A percentile compares a stretch with the other conserved stretches of the same genome.
Conservation (phyloP, 495 filamentous ascomycete genomes). For the Lindgomyces ingoldianus region DNA sequence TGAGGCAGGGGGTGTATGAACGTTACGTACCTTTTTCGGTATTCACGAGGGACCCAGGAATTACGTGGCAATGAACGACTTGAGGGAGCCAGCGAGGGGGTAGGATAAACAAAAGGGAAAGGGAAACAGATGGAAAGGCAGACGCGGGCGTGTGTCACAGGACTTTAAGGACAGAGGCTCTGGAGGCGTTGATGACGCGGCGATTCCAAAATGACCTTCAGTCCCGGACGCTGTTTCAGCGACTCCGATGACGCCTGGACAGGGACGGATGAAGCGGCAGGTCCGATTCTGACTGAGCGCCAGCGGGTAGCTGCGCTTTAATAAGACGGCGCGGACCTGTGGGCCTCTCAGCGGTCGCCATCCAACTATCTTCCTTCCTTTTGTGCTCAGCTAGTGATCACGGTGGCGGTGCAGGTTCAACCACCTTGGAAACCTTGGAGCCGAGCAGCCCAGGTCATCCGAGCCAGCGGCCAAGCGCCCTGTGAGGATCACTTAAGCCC, state of each 20-base stretch:
- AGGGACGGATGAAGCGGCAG: conserved; percentile 11
- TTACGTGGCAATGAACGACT: background rate
- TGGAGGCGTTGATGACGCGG: conserved; percentile 9
- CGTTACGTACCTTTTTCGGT: background rate
- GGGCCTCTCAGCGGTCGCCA: no score
- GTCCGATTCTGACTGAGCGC: no score
- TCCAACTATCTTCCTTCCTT: no score
- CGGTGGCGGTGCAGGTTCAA: background rate
- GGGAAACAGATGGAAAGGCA: background rate
- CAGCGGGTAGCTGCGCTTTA: background rate
- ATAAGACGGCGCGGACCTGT: background rate
- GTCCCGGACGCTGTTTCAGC: conserved; percentile 4
- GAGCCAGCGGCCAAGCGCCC: background rate
- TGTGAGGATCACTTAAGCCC: conserved; percentile 8
- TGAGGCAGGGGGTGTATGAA: background rate
- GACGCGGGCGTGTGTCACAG: background rate
- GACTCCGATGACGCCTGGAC: background rate
- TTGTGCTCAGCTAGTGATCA: no score
- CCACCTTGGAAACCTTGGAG: no score
- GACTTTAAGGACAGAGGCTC: background rate
- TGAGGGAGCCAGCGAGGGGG: background rate
- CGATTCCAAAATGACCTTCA: conserved; percentile 1
- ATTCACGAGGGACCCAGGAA: no score
- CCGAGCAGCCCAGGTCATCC: no score
- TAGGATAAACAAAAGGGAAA: background rate